Percentiles rank a stretch among this genome's conserved stretches.
These are phyloP conservation scores for Torulaspora delbrueckii DNA, from an alignment of 805 yeast genomes.

Conservation along the genomic window DNA sequence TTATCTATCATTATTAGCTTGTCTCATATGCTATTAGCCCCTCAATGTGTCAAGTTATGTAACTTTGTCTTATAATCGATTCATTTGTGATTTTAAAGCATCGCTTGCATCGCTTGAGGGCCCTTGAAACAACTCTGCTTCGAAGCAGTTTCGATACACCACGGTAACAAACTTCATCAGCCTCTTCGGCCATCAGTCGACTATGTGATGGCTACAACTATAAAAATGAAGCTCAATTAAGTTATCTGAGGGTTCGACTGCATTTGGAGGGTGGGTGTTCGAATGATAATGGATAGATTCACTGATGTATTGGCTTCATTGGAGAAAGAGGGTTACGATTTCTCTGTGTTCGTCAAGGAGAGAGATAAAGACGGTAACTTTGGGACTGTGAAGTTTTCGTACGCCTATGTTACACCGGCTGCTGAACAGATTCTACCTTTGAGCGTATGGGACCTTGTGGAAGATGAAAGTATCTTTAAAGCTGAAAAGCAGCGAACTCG, in stretches of 20 bases:
- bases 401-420: slow-evolving; percentile 11
- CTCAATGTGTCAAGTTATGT: not conserved
- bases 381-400: slow-evolving; percentile 3
- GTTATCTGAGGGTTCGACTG: not conserved
- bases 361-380: not conserved
- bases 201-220: not conserved
- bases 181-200: not conserved
- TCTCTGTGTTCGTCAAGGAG: slow-evolving; percentile 14
- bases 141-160: not conserved
- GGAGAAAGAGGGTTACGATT: slow-evolving; percentile 14
- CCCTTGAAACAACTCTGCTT: slow-evolving; percentile 8
- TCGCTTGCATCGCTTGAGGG: not conserved
- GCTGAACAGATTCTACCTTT: slow-evolving; percentile 10
- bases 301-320: slow-evolving; percentile 9
- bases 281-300: slow-evolving; percentile 10
- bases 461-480: slow-evolving; percentile 8
- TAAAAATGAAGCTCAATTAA: not conserved
- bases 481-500: slow-evolving; percentile 1
- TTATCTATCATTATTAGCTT: not conserved
- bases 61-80: slow-evolving; percentile 7
- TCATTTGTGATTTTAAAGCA: slow-evolving; percentile 1
- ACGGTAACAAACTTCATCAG: not conserved
- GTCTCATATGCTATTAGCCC: not conserved
- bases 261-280: not conserved
- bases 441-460: slow-evolving; percentile 13